phyloP scores from a whole-genome alignment of 345 rosid genomes.

The Gynandropsis gynandra region DNA sequence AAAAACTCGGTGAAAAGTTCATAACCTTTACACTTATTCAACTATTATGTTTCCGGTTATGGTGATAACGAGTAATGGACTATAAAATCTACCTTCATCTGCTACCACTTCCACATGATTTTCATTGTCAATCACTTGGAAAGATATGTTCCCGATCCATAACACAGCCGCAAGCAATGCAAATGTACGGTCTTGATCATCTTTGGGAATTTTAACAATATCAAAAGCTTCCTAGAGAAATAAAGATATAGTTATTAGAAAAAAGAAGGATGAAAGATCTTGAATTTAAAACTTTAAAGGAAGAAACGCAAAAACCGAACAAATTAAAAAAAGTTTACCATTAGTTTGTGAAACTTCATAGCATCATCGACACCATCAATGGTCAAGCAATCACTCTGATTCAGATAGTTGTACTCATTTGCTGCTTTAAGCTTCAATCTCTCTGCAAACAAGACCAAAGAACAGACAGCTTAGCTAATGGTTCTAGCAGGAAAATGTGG shows the following conservation, averaged over 20 bases:
- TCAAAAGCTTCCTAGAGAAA: slow-evolving; percentile 68
- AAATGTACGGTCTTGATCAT: slow-evolving; percentile 71
- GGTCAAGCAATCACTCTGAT: slow-evolving; percentile 70
- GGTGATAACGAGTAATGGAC: not conserved
- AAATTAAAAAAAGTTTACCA: no score
- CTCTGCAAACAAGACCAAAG: slow-evolving; percentile 36
- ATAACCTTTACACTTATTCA: not conserved
- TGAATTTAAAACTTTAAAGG: not conserved
- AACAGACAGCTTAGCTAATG: not conserved
- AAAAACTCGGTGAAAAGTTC: not conserved
- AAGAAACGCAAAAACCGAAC: no score
- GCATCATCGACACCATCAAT: slow-evolving; percentile 82
- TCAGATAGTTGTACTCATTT: slow-evolving; percentile 70
- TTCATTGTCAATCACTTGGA: slow-evolving; percentile 61
- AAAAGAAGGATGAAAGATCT: not conserved
- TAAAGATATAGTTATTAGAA: slow-evolving; percentile 8
- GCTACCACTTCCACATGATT: slow-evolving; percentile 75
- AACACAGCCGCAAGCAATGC: slow-evolving; percentile 78
- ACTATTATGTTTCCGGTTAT: not conserved
- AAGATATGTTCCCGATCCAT: slow-evolving; percentile 87
- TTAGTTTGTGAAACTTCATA: slow-evolving; percentile 36
- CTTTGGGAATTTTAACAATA: slow-evolving; percentile 55
- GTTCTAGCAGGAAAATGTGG: no score
- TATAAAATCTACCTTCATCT: slow-evolving; percentile 59
- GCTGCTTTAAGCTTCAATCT: slow-evolving; percentile 75